Evolutionary conservation across 163 green algal species (phyloP).

Genomic region (Prototheca wickerhamii): DNA sequence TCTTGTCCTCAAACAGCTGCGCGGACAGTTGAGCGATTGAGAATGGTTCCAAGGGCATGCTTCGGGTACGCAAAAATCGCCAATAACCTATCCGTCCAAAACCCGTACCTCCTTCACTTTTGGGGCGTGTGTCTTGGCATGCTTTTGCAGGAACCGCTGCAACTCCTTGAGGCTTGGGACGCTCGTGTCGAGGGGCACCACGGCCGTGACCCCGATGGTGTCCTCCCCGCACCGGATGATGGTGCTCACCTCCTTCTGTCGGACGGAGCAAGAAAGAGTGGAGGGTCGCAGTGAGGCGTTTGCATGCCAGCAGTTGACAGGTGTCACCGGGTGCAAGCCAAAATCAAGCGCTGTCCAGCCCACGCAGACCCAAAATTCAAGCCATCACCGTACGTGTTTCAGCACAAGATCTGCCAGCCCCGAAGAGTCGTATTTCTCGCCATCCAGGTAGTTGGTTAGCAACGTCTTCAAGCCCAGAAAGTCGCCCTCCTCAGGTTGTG

Average conservation of each 20-base stretch:
- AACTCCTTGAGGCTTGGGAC: no score
- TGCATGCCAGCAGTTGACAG: neutral
- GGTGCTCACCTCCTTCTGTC: constrained; percentile 58
- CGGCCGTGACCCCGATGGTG: constrained; percentile 70
- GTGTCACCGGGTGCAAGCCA: no score
- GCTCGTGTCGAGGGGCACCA: no score
- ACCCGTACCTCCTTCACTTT: constrained; percentile 3
- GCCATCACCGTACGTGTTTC: constrained; percentile 26
- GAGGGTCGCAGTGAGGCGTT: neutral
- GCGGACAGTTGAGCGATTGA: neutral
- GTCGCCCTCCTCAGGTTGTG: constrained; percentile 68
- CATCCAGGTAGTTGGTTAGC: constrained; percentile 74
- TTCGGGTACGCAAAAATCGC: neutral
- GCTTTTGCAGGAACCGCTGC: neutral
- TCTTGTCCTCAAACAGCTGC: constrained; percentile 29
- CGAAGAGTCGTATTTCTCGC: constrained; percentile 50
- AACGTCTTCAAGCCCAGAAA: constrained; percentile 79
- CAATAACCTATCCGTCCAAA: neutral
- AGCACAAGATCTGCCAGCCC: constrained; percentile 73
- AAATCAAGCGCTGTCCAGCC: neutral
- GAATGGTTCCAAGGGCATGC: neutral
- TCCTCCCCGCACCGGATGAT: constrained; percentile 80
- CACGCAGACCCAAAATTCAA: neutral
- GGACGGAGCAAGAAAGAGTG: neutral
- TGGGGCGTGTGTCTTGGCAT: neutral